A percentile compares a stretch with the other conserved stretches of the same genome.
These are phyloP conservation scores for Gypsophila paniculata DNA, from an alignment of 179 eudicot species.

Conservation along the genomic window DNA sequence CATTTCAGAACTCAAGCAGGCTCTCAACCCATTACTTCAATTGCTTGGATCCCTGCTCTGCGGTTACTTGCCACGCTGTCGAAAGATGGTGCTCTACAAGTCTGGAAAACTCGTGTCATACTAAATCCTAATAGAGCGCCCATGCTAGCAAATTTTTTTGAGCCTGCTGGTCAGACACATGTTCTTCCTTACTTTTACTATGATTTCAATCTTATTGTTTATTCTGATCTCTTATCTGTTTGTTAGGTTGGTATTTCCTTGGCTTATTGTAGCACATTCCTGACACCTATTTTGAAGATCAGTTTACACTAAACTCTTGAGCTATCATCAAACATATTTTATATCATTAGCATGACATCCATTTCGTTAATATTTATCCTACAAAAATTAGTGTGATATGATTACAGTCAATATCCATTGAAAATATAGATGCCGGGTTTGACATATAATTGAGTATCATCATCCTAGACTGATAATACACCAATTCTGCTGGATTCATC, in stretches of 20 bases:
- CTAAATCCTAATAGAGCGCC: conserved; percentile 83
- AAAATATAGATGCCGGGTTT: not conserved
- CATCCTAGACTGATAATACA: too few species aligned
- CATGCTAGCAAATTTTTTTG: conserved; percentile 84
- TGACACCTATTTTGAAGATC: not conserved
- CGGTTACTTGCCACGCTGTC: conserved; percentile 74
- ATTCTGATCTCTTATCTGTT: not conserved
- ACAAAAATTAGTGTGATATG: not conserved
- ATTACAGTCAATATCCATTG: conserved; percentile 4
- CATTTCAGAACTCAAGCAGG: conserved; percentile 87
- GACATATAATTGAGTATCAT: too few species aligned
- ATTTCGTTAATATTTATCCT: not conserved
- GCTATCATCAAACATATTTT: not conserved
- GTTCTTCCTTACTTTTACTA: not conserved
- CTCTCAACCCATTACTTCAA: conserved; percentile 87
- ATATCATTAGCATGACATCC: not conserved
- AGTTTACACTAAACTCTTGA: not conserved
- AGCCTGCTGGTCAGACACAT: conserved; percentile 76
- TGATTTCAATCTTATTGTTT: not conserved
- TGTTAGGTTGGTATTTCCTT: not conserved
- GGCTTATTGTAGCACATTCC: conserved; percentile 2
- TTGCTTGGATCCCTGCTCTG: conserved; percentile 80
- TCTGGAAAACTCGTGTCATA: conserved; percentile 82
- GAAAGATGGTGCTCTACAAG: conserved; percentile 88
- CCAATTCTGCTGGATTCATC: too few species aligned